Evolutionary conservation across 495 filamentous ascomycete genomes (phyloP), one percentile per base, ranked within the genome.

Genomic region (Xylaria intraflava): DNA sequence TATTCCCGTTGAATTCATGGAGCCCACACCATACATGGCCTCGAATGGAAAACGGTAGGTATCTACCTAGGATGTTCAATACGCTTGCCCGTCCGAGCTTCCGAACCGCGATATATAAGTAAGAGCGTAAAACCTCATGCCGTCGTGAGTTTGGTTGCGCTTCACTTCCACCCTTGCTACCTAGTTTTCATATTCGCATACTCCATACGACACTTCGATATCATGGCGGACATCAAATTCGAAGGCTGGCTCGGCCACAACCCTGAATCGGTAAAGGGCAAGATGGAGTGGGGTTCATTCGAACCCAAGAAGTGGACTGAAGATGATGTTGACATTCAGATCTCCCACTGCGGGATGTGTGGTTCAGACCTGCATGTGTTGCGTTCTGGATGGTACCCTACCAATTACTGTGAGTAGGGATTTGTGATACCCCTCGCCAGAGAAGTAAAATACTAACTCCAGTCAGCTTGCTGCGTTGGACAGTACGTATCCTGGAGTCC

Each of bases 311-410:
- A 81, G 11, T 93, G 85, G 77, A 78, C 83, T 22, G 81, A 86
- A 59, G 85, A 78, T 54, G 88, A 95, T 68, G 76, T 95, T 44
- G 85, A 89, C 63, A 87, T 89, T 56, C 74, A 83, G 63, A 74
- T 95, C 56, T 78, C 86, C 0, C 88, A 94, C 71, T 93, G 88
- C 66, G 88, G 89, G 46, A 82, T 96, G 60, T 94, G 90, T 69
- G 89, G 87, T 27, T 78, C 77, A 44, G 88, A 95, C 61, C 48
- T 91, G 4, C 88, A 94, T 70, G 86, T 82, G 17, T 72, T 95
- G 6, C 74, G 82, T 38, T 84, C 80, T 30, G 88, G 88, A 57
- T 93, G 89, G 85, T 29, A 19, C 20, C 55, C 58, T 2, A 64
- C 61, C 9, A 53, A 54, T 6, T 66, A 66, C 36, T 61, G 63